phyloP scores from a whole-genome alignment of 2,329 filamentous ascomycete genomes.

The Ascocoryne sarcoides region DNA sequence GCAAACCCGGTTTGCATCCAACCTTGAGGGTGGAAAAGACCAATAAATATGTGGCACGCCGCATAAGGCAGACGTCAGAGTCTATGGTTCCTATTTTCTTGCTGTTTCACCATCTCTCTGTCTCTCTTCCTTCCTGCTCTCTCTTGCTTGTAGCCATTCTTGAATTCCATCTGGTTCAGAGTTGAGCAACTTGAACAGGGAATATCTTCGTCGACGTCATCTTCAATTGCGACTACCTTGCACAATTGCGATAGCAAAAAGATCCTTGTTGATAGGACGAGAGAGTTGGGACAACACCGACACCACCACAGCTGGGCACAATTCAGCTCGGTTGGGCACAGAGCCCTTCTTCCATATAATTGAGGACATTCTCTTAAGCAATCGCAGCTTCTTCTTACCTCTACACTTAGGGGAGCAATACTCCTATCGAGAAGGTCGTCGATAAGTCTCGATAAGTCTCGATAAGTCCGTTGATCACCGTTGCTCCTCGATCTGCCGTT shows the following conservation, averaged over 20 bases:
- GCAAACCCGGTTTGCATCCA: neutral
- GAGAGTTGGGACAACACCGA: neutral
- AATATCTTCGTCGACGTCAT: neutral
- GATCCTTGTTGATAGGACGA: neutral
- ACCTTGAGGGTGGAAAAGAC: neutral
- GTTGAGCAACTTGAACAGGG: too few relatives aligned
- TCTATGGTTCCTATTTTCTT: too few relatives aligned
- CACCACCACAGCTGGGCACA: neutral
- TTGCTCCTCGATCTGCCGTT: neutral
- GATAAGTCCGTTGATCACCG: neutral
- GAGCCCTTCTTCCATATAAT: neutral
- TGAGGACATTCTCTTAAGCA: too few relatives aligned
- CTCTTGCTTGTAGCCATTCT: neutral
- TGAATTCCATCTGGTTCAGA: too few relatives aligned
- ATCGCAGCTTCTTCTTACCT: too few relatives aligned
- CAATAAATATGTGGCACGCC: neutral
- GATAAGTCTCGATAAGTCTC: neutral
- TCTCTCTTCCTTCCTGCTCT: neutral
- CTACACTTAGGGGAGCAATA: too few relatives aligned
- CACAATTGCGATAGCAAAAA: neutral
- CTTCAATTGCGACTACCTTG: neutral
- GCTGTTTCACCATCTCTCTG: neutral
- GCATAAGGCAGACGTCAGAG: neutral
- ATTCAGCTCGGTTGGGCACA: neutral
- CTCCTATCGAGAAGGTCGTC: neutral